phyloP scores from a whole-genome alignment of 2,329 filamentous ascomycete genomes.

The Trichoderma endophyticum region DNA sequence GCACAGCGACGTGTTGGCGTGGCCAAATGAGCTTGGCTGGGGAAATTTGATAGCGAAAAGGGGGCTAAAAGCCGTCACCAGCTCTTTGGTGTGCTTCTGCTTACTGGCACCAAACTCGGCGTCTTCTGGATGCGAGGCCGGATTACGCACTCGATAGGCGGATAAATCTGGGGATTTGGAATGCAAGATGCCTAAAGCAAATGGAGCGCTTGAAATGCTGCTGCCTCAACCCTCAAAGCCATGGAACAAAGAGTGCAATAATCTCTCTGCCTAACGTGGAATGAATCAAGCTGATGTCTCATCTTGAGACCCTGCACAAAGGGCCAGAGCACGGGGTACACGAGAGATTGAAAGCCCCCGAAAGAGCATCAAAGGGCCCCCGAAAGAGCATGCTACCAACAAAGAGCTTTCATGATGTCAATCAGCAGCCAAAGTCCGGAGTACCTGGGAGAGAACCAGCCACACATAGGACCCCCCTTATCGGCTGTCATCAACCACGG shows the following conservation, averaged over 20 bases:
- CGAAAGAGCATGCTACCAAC: background rate
- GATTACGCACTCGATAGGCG: conserved; percentile 11
- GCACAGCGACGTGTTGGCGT: conserved; percentile 17
- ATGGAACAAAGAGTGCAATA: background rate
- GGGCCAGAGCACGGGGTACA: background rate
- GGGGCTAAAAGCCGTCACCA: conserved; percentile 15
- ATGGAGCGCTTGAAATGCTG: background rate
- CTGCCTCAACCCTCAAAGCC: conserved; percentile 10
- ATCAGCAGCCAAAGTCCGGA: background rate
- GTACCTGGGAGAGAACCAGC: background rate
- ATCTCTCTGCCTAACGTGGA: conserved; percentile 12
- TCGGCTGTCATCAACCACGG: conserved; percentile 3
- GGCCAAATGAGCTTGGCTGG: conserved; percentile 16
- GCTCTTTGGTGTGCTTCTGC: conserved; percentile 1
- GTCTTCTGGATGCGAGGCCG: background rate
- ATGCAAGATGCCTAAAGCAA: conserved; percentile 8
- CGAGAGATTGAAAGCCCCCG: background rate
- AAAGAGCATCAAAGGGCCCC: background rate
- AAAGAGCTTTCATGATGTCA: background rate
- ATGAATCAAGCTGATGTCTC: background rate
- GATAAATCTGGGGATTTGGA: background rate
- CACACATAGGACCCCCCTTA: conserved; percentile 12
- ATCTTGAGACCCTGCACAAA: background rate
- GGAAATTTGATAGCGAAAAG: conserved; percentile 18
- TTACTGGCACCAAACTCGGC: background rate